A percentile compares a stretch with the other conserved stretches of the same genome.
Evolutionary conservation across 2,329 filamentous ascomycete genomes (phyloP).

Genomic region (Phaeosphaeriaceae sp.): DNA sequence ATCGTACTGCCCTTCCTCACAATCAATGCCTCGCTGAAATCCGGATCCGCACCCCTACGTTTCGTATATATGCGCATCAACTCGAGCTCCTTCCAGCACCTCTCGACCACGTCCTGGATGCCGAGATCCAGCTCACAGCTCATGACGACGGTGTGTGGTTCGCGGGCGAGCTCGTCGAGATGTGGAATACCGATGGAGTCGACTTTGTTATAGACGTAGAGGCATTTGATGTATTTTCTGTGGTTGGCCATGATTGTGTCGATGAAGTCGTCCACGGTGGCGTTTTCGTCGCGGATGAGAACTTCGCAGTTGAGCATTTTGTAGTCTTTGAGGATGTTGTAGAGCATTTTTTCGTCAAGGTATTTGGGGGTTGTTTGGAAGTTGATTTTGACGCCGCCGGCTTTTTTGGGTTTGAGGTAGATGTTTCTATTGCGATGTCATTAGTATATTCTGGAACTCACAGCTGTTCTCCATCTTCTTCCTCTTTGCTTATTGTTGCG

Average conservation of each 20-base stretch:
- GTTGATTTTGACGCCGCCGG: constrained; percentile 98
- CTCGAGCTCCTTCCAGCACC: constrained; percentile 91
- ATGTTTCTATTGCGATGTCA: constrained; percentile 72
- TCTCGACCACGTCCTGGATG: constrained; percentile 89
- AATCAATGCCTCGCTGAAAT: constrained; percentile 91
- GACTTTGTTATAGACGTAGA: constrained; percentile 99
- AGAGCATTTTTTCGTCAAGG: constrained; percentile 97
- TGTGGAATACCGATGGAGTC: constrained; percentile 93
- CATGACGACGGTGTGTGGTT: constrained; percentile 96
- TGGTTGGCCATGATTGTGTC: constrained; percentile 99
- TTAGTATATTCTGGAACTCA: too few species aligned
- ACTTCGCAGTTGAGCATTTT: constrained; percentile 98
- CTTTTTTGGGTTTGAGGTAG: constrained; percentile 94
- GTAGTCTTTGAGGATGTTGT: constrained; percentile 97
- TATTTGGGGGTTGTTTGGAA: constrained; percentile 89
- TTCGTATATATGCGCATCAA: constrained; percentile 90
- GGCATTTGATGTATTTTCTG: constrained; percentile 90
- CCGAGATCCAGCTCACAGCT: constrained; percentile 94
- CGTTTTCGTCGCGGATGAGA: constrained; percentile 89
- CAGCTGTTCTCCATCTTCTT: too few species aligned
- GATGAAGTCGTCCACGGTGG: constrained; percentile 96
- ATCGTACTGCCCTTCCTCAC: constrained; percentile 87
- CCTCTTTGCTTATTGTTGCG: too few species aligned
- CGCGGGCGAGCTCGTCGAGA: constrained; percentile 87
- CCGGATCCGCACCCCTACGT: constrained; percentile 86